phyloP scores from a whole-genome alignment of 1,284 basidiomycete genomes.

The Phlebopus sp. region DNA sequence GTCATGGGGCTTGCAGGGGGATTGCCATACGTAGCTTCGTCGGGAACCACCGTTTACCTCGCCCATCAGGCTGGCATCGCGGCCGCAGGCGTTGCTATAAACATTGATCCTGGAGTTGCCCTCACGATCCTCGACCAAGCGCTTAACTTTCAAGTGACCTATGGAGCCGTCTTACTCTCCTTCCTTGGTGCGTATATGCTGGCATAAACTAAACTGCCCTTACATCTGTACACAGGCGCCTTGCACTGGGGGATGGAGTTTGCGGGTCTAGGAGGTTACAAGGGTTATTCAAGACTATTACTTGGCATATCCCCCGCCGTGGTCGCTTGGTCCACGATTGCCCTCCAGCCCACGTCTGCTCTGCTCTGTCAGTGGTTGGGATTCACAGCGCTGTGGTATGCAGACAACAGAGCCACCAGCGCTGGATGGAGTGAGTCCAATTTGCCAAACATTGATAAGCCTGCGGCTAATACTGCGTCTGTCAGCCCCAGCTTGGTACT shows the following conservation, averaged over 20 bases:
- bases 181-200: conserved; percentile 68
- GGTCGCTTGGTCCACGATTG: conserved; percentile 85
- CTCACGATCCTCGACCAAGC: conserved; percentile 76
- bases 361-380: conserved; percentile 85
- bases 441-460: not conserved
- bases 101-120: conserved; percentile 77
- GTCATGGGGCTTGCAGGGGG: conserved; percentile 70
- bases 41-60: conserved; percentile 77
- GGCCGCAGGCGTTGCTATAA: conserved; percentile 49
- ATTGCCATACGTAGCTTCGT: conserved; percentile 81
- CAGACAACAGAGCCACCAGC: conserved; percentile 72
- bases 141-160: conserved; percentile 82
- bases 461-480: conserved; percentile 2
- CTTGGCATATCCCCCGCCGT: conserved; percentile 86
- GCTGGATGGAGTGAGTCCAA: conserved; percentile 75
- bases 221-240: conserved; percentile 48
- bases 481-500: conserved; percentile 85
- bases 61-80: conserved; percentile 77
- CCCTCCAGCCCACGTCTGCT: conserved; percentile 69
- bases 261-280: conserved; percentile 72
- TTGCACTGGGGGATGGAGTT: conserved; percentile 98
- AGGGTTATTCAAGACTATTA: conserved; percentile 73
- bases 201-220: not conserved
- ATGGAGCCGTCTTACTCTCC: conserved; percentile 91
- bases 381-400: conserved; percentile 85